Evolutionary conservation across 768 basidiomycete genomes (phyloP).

Genomic region (Kwoniella mangroviensis): DNA sequence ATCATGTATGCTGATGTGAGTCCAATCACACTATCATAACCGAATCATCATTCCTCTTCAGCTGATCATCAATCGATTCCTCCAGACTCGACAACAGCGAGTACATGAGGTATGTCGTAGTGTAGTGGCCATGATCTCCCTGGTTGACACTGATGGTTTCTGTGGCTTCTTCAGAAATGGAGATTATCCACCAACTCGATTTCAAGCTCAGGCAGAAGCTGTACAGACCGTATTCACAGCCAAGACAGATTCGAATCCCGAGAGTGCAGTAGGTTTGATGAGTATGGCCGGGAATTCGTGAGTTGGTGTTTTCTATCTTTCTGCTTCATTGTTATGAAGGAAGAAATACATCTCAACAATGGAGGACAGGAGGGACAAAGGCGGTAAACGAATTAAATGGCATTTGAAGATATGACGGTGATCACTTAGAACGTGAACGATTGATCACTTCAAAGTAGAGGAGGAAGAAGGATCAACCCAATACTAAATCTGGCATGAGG

Average conservation of each 20-base stretch:
- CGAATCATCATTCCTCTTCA: not conserved
- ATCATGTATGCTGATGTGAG: slow-evolving; percentile 87
- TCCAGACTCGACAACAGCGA: slow-evolving; percentile 87
- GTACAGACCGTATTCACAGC: slow-evolving; percentile 86
- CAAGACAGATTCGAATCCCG: slow-evolving; percentile 94
- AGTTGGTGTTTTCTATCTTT: slow-evolving; percentile 41
- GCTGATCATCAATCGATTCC: slow-evolving; percentile 10
- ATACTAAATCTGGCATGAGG: too few species aligned
- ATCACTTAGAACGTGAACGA: too few species aligned
- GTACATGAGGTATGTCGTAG: slow-evolving; percentile 71
- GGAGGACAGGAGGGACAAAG: too few species aligned
- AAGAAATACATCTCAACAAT: not conserved
- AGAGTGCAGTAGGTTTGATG: slow-evolving; percentile 97
- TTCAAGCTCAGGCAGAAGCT: slow-evolving; percentile 88
- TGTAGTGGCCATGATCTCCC: not conserved
- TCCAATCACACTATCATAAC: not conserved
- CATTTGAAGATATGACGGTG: too few species aligned
- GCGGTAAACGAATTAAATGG: too few species aligned
- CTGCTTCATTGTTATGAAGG: not conserved
- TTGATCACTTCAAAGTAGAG: too few species aligned
- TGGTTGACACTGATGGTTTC: not conserved
- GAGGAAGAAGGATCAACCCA: too few species aligned
- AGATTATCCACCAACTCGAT: slow-evolving; percentile 63
- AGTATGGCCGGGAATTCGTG: slow-evolving; percentile 97
- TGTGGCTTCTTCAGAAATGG: slow-evolving; percentile 34